Percentiles rank a stretch among this genome's conserved stretches.
These are phyloP conservation scores for Fraxinus greggii DNA, from an alignment of 305 asterid species.

Conservation along the genomic window DNA sequence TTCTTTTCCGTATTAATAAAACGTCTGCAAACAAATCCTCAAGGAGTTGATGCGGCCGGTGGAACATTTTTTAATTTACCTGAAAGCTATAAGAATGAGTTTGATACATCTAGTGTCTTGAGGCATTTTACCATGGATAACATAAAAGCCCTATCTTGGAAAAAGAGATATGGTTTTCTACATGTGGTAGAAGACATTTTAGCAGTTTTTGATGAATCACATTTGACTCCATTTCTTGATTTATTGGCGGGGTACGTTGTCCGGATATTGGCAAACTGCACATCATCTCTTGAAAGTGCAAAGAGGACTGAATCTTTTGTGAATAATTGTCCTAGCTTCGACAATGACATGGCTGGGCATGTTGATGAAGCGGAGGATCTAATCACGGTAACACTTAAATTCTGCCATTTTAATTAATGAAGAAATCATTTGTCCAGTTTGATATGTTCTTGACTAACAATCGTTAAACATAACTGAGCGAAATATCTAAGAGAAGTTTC, in stretches of 20 bases:
- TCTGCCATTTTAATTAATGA: slow-evolving; percentile 13
- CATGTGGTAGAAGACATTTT: slow-evolving; percentile 83
- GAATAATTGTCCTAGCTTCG: slow-evolving; percentile 27
- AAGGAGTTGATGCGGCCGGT: slow-evolving; percentile 38
- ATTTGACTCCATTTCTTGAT: slow-evolving; percentile 68
- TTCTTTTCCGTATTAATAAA: slow-evolving; percentile 71
- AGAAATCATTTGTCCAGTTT: neutral
- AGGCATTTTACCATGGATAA: slow-evolving; percentile 54
- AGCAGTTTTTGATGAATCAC: slow-evolving; percentile 79
- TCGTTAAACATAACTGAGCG: neutral
- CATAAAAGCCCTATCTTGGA: slow-evolving; percentile 63
- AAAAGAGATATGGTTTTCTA: slow-evolving; percentile 75
- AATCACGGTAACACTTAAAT: slow-evolving; percentile 48
- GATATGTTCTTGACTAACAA: slow-evolving; percentile 1
- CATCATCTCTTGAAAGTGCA: slow-evolving; percentile 43
- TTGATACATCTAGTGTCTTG: slow-evolving; percentile 47
- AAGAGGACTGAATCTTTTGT: slow-evolving; percentile 33
- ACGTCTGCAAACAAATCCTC: slow-evolving; percentile 54
- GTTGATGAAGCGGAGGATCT: slow-evolving; percentile 40
- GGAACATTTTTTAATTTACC: slow-evolving; percentile 32
- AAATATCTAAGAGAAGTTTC: neutral
- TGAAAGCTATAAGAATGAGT: slow-evolving; percentile 36
- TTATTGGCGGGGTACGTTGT: slow-evolving; percentile 67
- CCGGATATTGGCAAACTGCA: slow-evolving; percentile 68
- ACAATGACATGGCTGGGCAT: slow-evolving; percentile 32